Percentiles rank a stretch among this genome's conserved stretches.
Evolutionary conservation across 768 basidiomycete genomes (phyloP).

Genomic region (Leccinum imitatum): DNA sequence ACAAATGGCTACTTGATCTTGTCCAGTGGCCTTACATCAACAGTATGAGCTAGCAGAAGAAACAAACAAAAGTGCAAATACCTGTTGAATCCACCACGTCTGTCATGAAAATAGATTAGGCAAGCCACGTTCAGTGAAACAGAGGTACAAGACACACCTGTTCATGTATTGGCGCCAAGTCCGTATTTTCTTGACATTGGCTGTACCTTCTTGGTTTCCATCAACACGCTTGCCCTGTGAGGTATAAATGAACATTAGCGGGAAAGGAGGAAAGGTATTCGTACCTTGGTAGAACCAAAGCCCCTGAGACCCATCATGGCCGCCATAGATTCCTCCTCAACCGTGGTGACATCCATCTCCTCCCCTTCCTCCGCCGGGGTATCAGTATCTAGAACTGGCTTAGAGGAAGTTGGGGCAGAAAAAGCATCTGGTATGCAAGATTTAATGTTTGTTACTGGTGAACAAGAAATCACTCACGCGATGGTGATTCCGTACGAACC

Average conservation of each 20-base stretch:
- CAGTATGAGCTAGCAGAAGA: constrained; percentile 16
- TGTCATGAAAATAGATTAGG: constrained; percentile 29
- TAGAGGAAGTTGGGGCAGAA: constrained; percentile 14
- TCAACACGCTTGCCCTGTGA: constrained; percentile 72
- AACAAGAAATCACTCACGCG: constrained; percentile 13
- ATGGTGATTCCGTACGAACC: constrained; percentile 13
- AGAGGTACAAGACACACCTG: constrained; percentile 45
- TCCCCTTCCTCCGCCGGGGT: constrained; percentile 48
- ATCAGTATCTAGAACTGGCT: constrained; percentile 43
- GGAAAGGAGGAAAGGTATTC: constrained; percentile 6
- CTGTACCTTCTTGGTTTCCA: constrained; percentile 77
- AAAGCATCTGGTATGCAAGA: constrained; percentile 5
- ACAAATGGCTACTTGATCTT: constrained; percentile 74
- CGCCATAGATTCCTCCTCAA: constrained; percentile 82
- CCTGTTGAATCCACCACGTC: constrained; percentile 87
- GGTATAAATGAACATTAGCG: background rate
- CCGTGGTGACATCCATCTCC: constrained; percentile 53
- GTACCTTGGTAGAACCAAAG: constrained; percentile 88
- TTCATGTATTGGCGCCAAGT: constrained; percentile 99
- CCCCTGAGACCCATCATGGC: constrained; percentile 86
- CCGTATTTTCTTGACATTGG: constrained; percentile 73
- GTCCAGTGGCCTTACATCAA: constrained; percentile 71
- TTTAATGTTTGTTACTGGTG: background rate
- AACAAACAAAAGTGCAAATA: constrained; percentile 21
- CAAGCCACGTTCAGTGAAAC: constrained; percentile 10